These are phyloP conservation scores for Mycena latifolia DNA, from an alignment of 768 basidiomycete genomes.

Conservation along the genomic window DNA sequence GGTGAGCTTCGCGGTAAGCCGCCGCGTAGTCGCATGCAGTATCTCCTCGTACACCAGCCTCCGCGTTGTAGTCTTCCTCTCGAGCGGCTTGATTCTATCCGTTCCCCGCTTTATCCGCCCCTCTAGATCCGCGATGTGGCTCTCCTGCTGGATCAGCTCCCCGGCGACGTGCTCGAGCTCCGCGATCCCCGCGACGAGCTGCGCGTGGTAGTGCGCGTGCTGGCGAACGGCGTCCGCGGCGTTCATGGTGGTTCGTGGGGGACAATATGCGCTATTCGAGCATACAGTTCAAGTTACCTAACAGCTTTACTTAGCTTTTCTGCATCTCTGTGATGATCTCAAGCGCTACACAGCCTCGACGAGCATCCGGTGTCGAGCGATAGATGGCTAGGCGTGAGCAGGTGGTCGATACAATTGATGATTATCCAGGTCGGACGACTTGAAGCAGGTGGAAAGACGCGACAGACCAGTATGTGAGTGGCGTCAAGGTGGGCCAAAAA, in stretches of 20 bases:
- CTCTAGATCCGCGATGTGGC: slow-evolving; percentile 51
- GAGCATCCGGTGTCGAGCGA: too few relatives aligned
- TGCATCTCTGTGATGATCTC: too few relatives aligned
- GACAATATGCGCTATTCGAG: background rate
- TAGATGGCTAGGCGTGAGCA: too few relatives aligned
- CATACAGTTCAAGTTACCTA: background rate
- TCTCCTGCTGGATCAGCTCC: slow-evolving; percentile 51
- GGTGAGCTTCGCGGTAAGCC: slow-evolving; percentile 54
- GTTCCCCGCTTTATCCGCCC: slow-evolving; percentile 40
- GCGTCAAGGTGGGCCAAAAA: too few relatives aligned
- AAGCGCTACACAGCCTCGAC: too few relatives aligned
- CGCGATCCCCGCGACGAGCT: slow-evolving; percentile 48
- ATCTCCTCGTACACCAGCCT: slow-evolving; percentile 57
- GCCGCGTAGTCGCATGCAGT: slow-evolving; percentile 52
- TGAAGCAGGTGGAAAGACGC: too few relatives aligned
- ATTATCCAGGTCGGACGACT: too few relatives aligned
- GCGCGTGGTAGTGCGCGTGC: slow-evolving; percentile 54
- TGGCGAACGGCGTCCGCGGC: slow-evolving; percentile 50
- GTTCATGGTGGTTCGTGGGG: slow-evolving; percentile 36
- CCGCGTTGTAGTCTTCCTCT: slow-evolving; percentile 57
- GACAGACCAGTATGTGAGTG: too few relatives aligned
- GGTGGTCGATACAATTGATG: too few relatives aligned
- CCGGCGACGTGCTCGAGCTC: slow-evolving; percentile 55
- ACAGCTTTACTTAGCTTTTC: too few relatives aligned
- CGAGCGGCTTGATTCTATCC: slow-evolving; percentile 43